A percentile compares a stretch with the other conserved stretches of the same genome.
These are phyloP conservation scores for Fusarium annulatum DNA, from an alignment of 2,329 filamentous ascomycete genomes.

Conservation along the genomic window DNA sequence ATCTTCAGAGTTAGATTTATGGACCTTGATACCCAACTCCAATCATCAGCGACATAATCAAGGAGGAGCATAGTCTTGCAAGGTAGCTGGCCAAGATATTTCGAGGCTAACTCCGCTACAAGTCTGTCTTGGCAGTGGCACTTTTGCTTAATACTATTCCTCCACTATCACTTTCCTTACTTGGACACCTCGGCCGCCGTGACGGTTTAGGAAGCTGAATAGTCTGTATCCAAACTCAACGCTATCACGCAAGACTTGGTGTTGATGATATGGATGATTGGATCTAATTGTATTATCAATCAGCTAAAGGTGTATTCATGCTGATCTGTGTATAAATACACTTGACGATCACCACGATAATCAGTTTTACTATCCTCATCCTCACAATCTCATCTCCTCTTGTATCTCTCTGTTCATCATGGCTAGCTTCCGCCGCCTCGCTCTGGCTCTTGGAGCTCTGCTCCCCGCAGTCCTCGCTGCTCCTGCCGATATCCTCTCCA, in stretches of 20 bases:
- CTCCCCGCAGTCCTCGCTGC: conserved; percentile 46
- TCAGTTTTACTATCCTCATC: conserved; percentile 23
- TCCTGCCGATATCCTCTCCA: conserved; percentile 29
- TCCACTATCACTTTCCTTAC: conserved; percentile 40
- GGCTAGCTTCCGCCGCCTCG: conserved; percentile 47
- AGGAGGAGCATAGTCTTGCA: background rate
- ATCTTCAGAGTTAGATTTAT: background rate
- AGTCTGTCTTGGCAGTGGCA: conserved; percentile 29
- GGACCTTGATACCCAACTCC: background rate
- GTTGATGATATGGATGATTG: conserved; percentile 28
- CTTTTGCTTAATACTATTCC: conserved; percentile 24
- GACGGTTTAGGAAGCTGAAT: conserved; percentile 42
- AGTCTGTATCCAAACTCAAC: conserved; percentile 8
- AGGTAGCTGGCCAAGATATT: conserved; percentile 13
- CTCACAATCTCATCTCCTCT: conserved; percentile 11
- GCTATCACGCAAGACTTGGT: conserved; percentile 30
- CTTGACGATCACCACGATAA: background rate
- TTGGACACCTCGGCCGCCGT: conserved; percentile 34
- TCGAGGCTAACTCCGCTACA: conserved; percentile 11
- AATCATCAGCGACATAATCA: conserved; percentile 1
- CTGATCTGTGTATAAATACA: conserved; percentile 31
- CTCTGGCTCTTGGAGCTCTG: conserved; percentile 48
- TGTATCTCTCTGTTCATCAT: conserved; percentile 33
- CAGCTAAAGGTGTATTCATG: background rate
- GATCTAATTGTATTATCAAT: background rate